Evolutionary conservation across 1,284 basidiomycete genomes (phyloP).

Genomic region (Austroboletus novae-zelandiae): DNA sequence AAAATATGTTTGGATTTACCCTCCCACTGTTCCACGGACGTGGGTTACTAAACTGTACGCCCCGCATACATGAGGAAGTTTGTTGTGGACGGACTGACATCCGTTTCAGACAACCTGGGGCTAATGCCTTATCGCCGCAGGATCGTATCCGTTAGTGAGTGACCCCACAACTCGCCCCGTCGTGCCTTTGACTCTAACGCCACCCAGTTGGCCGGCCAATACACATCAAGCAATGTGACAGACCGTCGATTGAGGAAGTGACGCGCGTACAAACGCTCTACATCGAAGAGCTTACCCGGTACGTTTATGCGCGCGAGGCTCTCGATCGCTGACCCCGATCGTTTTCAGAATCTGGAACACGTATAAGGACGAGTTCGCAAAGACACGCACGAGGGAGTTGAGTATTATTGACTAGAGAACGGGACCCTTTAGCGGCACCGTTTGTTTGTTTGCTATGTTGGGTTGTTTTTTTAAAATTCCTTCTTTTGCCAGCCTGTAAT

Average conservation of each 20-base stretch:
- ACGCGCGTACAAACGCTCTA: constrained; percentile 81
- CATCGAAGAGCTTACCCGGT: constrained; percentile 91
- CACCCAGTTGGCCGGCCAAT: constrained; percentile 83
- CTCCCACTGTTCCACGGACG: constrained; percentile 93
- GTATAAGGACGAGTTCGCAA: constrained; percentile 87
- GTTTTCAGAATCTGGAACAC: constrained; percentile 83
- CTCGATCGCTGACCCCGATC: not conserved
- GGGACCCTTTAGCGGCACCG: too few relatives aligned
- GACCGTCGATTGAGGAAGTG: constrained; percentile 81
- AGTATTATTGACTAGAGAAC: constrained; percentile 62
- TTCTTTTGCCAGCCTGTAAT: too few relatives aligned
- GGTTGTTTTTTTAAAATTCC: too few relatives aligned
- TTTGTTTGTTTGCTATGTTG: too few relatives aligned
- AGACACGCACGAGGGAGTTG: constrained; percentile 67
- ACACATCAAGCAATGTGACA: constrained; percentile 71
- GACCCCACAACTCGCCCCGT: not conserved
- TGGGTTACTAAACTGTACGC: constrained; percentile 86
- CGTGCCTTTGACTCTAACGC: not conserved
- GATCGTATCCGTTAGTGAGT: constrained; percentile 92
- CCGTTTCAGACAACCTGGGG: constrained; percentile 73
- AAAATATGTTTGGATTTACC: constrained; percentile 92
- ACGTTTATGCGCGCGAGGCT: constrained; percentile 17
- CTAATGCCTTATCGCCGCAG: constrained; percentile 92
- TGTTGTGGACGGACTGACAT: not conserved
- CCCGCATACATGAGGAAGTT: not conserved